Evolutionary conservation across 495 filamentous ascomycete genomes (phyloP), one percentile per base, ranked within the genome.

Genomic region (Aspergillus hancockii): DNA sequence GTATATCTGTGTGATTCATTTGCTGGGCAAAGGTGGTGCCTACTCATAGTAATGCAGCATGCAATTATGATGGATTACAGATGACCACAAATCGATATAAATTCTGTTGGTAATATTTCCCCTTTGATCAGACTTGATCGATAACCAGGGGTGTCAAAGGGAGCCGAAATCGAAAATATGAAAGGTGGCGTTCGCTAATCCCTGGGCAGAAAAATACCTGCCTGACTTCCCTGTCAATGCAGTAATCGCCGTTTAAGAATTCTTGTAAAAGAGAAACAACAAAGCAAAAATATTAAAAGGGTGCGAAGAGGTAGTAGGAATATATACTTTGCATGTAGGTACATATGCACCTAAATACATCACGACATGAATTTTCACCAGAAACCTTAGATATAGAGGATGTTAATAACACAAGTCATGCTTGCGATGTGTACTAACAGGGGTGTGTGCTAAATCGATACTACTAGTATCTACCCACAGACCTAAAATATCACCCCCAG

Each of bases 141-240:
- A 23, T 1, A 47, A 10, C 18, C 21, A 23, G 19, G 43, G 43
- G 43, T 12, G 43, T 21, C 19, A 47, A 47, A 47, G 43, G 19
- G 43, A 23, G 18, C 43, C 19, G 43, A 47, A 18, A 47, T 16
- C 19, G 43, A 47, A 47, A 47, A 23, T 47, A 47, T 47, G 43
- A 19, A 47, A 8, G 43, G 43, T 47, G 43, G 43, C 43, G 51
- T 41, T n/a, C 51, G 51, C 18, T 19, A 22, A 22, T 53, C 32
- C 51, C 51, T 25, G 51, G 51, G 51, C 32, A 53, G 34, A 53
- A 53, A 38, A 38, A 53, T 25, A 38, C 50, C 38, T 41, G 38
- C 38, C 38, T 41, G 31, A 23, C 50, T 30, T 34, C 16, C 8
- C 21, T 10, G 31, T 36, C 19, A 52, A 36, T 32, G 19, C 18